Conservation (phyloP, 2,329 filamentous ascomycete species). For the Trichoderma arundinaceum region DNA sequence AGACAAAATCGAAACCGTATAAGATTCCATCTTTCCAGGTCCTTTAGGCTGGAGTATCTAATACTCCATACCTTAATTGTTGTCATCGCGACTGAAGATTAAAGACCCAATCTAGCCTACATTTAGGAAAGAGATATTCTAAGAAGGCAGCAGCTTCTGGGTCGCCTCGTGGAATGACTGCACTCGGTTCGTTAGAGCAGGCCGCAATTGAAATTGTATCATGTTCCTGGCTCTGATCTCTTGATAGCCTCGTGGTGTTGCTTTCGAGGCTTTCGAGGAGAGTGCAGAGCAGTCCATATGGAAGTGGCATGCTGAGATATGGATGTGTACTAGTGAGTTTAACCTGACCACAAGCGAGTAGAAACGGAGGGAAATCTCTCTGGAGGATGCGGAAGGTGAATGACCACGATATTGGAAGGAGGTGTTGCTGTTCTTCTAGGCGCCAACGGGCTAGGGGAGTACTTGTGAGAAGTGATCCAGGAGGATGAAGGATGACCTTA, state of each 20-base stretch:
- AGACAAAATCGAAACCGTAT: not conserved
- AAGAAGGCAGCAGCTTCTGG: not conserved
- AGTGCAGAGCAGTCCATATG: too few species aligned
- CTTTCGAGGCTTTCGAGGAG: not conserved
- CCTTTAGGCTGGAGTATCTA: not conserved
- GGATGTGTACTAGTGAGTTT: too few species aligned
- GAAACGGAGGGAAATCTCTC: too few species aligned
- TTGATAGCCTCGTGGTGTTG: slow-evolving; percentile 4
- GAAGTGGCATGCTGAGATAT: too few species aligned
- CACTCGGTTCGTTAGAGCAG: not conserved
- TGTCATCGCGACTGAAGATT: not conserved
- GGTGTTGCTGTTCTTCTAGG: too few species aligned
- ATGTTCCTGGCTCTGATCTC: not conserved
- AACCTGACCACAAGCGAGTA: too few species aligned
- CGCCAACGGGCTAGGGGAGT: too few species aligned
- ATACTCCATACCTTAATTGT: not conserved
- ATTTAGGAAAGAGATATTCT: not conserved
- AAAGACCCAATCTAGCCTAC: not conserved
- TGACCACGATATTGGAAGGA: too few species aligned
- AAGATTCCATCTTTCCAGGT: not conserved
- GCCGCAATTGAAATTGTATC: not conserved
- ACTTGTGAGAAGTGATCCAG: too few species aligned
- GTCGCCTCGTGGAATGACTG: not conserved
- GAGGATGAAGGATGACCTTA: too few species aligned
- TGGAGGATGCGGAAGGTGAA: too few species aligned